A percentile compares a stretch with the other conserved stretches of the same genome.
Evolutionary conservation across 805 yeast genomes (phyloP).

Genomic region (Spathaspora hagerdaliae): DNA sequence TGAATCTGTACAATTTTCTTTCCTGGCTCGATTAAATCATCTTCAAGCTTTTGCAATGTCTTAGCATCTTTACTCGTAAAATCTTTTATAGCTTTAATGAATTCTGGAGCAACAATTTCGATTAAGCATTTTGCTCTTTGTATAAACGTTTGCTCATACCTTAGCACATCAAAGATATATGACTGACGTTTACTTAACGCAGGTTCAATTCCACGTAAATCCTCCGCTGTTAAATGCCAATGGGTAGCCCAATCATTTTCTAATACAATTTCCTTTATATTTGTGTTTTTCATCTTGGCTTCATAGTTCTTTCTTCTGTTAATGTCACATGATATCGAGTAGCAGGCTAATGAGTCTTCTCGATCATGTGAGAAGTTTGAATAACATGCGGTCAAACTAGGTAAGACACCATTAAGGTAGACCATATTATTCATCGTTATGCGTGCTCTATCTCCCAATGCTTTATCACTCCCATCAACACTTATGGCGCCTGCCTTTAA

Average conservation of each 20-base stretch:
- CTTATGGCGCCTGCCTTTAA: conserved; percentile 37
- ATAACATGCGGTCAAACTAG: conserved; percentile 45
- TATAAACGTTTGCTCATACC: conserved; percentile 66
- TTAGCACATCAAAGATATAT: conserved; percentile 68
- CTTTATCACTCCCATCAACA: conserved; percentile 6
- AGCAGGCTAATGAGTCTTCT: conserved; percentile 22
- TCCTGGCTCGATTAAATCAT: conserved; percentile 56
- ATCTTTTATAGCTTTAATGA: conserved; percentile 25
- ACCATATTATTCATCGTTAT: conserved; percentile 15
- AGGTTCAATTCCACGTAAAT: conserved; percentile 47
- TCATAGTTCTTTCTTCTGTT: conserved; percentile 29
- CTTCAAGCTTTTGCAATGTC: conserved; percentile 46
- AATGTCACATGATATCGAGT: conserved; percentile 32
- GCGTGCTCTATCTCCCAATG: conserved; percentile 9
- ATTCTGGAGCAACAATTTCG: conserved; percentile 41
- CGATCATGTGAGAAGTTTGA: conserved; percentile 24
- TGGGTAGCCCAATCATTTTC: conserved; percentile 61
- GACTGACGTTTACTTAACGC: conserved; percentile 64
- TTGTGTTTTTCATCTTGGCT: conserved; percentile 17
- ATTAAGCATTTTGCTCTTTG: conserved; percentile 64
- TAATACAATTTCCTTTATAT: conserved; percentile 24
- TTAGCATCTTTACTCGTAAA: conserved; percentile 14
- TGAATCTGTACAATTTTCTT: conserved; percentile 51
- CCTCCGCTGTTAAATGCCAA: conserved; percentile 58
- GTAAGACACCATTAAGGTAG: conserved; percentile 37